A percentile compares a stretch with the other conserved stretches of the same genome.
Evolutionary conservation across 805 yeast genomes (phyloP).

Genomic region (Debaryomyces prosopidis): DNA sequence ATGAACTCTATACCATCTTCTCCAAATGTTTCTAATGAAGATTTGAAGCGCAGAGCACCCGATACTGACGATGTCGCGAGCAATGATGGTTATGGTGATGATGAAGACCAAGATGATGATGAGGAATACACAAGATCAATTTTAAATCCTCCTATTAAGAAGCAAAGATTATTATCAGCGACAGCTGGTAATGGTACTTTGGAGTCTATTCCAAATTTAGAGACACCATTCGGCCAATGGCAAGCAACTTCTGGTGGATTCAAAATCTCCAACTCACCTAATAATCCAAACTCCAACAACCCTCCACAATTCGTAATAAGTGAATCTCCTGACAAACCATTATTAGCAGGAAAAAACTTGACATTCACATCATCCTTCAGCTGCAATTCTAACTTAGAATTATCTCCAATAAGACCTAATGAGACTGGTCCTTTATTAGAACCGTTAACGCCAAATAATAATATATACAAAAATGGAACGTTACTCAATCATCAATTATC

Average conservation of each 20-base stretch:
- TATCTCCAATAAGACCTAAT: slow-evolving; percentile 57
- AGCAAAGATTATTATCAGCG: slow-evolving; percentile 6
- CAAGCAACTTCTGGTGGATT: slow-evolving; percentile 3
- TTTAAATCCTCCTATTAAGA: slow-evolving; percentile 16
- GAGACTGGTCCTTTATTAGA: slow-evolving; percentile 68
- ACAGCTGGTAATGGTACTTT: slow-evolving; percentile 1
- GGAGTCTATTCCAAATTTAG: slow-evolving; percentile 11
- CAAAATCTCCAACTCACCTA: slow-evolving; percentile 4
- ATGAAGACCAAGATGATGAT: slow-evolving; percentile 17
- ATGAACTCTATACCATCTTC: slow-evolving; percentile 32
- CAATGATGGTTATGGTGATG: slow-evolving; percentile 7
- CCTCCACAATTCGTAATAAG: slow-evolving; percentile 25
- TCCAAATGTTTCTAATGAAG: slow-evolving; percentile 20
- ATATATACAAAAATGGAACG: slow-evolving; percentile 9
- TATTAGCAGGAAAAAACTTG: slow-evolving; percentile 41
- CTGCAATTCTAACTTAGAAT: slow-evolving; percentile 62
- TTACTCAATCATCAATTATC: slow-evolving; percentile 2
- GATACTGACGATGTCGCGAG: slow-evolving; percentile 11
- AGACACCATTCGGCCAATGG: slow-evolving; percentile 11
- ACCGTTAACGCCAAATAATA: slow-evolving; percentile 57
- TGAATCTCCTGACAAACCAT: slow-evolving; percentile 41
- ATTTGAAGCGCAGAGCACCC: slow-evolving; percentile 8
- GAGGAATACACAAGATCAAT: slow-evolving; percentile 12
- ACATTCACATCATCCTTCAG: slow-evolving; percentile 67
- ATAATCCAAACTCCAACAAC: slow-evolving; percentile 6